These are phyloP conservation scores for Diaporthe caulivora DNA, from an alignment of 2,329 filamentous ascomycete genomes.

Conservation along the genomic window DNA sequence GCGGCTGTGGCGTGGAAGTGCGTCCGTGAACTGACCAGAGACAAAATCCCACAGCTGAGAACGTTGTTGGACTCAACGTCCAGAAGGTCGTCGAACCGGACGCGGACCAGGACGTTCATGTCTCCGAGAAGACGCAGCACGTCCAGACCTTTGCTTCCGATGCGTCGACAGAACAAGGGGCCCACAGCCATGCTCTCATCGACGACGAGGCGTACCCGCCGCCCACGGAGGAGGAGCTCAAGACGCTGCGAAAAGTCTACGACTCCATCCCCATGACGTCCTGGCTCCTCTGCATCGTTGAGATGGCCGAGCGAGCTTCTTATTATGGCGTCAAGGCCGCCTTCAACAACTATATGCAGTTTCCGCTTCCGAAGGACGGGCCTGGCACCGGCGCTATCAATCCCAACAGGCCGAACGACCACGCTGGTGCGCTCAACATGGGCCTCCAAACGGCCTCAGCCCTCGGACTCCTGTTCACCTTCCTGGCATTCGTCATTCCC, in stretches of 20 bases:
- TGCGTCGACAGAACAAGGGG: constrained; percentile 4
- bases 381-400: constrained; percentile 51
- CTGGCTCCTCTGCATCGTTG: constrained; percentile 62
- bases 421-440: constrained; percentile 63
- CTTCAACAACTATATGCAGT: constrained; percentile 69
- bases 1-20: not conserved
- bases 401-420: constrained; percentile 49
- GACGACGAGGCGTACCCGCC: constrained; percentile 47
- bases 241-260: constrained; percentile 59
- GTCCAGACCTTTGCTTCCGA: constrained; percentile 2
- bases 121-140: constrained; percentile 10
- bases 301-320: constrained; percentile 65
- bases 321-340: constrained; percentile 64
- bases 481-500: constrained; percentile 63
- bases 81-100: constrained; percentile 29
- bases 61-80: constrained; percentile 19
- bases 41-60: not conserved
- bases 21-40: not conserved
- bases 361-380: constrained; percentile 60
- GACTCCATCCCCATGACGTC: constrained; percentile 58
- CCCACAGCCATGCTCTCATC: constrained; percentile 5
- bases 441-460: constrained; percentile 62
- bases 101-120: constrained; percentile 10
- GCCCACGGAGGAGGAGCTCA: constrained; percentile 61
- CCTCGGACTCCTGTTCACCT: constrained; percentile 59